Evolutionary conservation across 345 rosid genomes (phyloP), one percentile per base, ranked within the genome.

Genomic region (Geranium brycei): DNA sequence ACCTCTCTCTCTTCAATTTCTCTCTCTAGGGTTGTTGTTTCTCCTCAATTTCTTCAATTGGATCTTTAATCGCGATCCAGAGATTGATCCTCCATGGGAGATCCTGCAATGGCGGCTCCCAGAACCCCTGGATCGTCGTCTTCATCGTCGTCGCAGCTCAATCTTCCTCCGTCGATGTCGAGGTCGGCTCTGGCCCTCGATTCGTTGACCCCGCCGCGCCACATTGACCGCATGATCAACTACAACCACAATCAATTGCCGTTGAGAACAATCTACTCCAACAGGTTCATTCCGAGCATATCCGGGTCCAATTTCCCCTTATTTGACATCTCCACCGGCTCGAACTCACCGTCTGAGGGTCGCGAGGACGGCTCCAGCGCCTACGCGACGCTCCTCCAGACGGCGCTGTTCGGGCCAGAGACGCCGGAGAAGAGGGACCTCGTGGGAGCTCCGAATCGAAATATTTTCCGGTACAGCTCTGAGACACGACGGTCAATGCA

Each of bases 271-370:
- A 95, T 95, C 51, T 88, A 78, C 81, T 95, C 96, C 59, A 97
- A 91, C 63, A 80, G 97, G 79, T 95, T 95, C 70, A 95, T 95
- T 1, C 99, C 99, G 17, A 82, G 95, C 75, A 87, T 96, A 85
- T 87, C 97, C 57, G 83, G 85, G 64, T 95, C 97, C 17, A 95
- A 95, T 73, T 91, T 91, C 67, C 89, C 83, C 1, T 88, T 95
- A 19, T 91, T 95, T 68, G 83, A 83, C 62, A 79, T 93, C 62
- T 63, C 87, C 19, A 73, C 83, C 11, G 68, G 85, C 0, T 60
- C 72, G 0, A 73, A 65, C 55, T 17, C 78, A n/a, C 58, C 75
- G 60, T 66, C 69, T 1, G 72, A 66, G 1, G 81, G 79, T n/a
- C 82, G 88, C 15, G 87, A 89, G 70, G 97, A 89, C 4, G 73